Conservation (phyloP, 495 filamentous ascomycete species). For the Parachaetomium inaequale region DNA sequence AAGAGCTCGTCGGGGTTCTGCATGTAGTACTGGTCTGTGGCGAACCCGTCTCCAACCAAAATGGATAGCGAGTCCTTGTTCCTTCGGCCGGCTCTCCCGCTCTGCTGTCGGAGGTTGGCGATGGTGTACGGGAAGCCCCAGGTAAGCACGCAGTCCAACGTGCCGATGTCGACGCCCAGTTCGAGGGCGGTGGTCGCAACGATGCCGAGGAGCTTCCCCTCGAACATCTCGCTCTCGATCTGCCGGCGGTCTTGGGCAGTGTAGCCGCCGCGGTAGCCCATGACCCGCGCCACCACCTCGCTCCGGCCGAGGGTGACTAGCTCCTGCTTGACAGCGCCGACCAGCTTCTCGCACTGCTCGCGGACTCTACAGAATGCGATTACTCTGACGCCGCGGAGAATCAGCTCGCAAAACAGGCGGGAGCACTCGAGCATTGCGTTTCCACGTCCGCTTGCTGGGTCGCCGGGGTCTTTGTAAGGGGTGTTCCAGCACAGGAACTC, state of each 20-base stretch:
- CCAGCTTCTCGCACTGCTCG: conserved; percentile 80
- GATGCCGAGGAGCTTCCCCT: conserved; percentile 88
- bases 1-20: conserved; percentile 96
- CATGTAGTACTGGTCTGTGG: conserved; percentile 96
- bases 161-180: conserved; percentile 93
- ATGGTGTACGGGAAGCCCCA: conserved; percentile 95
- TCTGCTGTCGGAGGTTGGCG: conserved; percentile 90
- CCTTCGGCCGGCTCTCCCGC: conserved; percentile 83
- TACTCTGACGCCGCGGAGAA: conserved; percentile 83
- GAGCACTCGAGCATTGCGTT: conserved; percentile 81
- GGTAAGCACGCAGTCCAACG: conserved; percentile 89
- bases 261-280: conserved; percentile 96
- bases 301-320: conserved; percentile 64
- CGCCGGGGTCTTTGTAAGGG: conserved; percentile 84
- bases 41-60: conserved; percentile 85
- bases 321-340: conserved; percentile 76
- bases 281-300: conserved; percentile 74
- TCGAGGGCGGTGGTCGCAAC: conserved; percentile 92
- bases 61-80: conserved; percentile 94
- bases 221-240: conserved; percentile 97
- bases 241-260: conserved; percentile 85
- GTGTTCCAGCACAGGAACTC: conserved; percentile 99
- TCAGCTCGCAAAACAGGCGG: conserved; percentile 82
- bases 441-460: conserved; percentile 81
- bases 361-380: conserved; percentile 90